Evolutionary conservation across 306 rosid species (phyloP), one percentile per base, ranked within the genome.

Genomic region (Medicago lupulina): DNA sequence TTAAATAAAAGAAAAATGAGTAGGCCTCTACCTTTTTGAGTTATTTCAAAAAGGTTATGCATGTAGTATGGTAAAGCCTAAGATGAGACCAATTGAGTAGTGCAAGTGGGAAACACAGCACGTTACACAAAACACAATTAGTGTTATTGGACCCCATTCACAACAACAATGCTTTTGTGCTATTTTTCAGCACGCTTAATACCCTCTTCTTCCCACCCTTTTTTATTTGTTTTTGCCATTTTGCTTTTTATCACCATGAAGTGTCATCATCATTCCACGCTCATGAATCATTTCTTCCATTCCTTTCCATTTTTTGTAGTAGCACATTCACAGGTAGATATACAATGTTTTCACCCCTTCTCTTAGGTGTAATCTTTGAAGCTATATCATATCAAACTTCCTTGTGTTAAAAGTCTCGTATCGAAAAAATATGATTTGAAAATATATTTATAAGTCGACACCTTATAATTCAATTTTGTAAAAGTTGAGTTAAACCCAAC

Each of bases 211-310:
- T 61, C 70, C 58, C 17, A 9, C 69, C 39, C 80, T 62, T 68
- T 68, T 61, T 77, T 8, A 57, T 43, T 36, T 66, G 23, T 47
- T 76, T 73, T 55, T 70, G 6, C 74, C 40, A 57, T 57, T 76
- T 82, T 78, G 47, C 84, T 70, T 75, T 86, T 40, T 49, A 65
- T 88, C 82, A 81, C 85, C 86, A 81, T 82, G 78, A 67, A 80
- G 66, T 78, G 83, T 74, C 88, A 87, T 84, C 86, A 87, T 84
- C 89, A 81, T 68, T 89, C 89, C 93, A 85, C 91, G 85, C 88
- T 78, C 76, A 81, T 54, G 80, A 87, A 95, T 95, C 97, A 92
- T 95, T 87, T 79, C 92, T 76, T 76, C 86, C 76, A 73, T 36
- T 77, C 80, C 67, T 64, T 80, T 76, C 61, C 60, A 54, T 66